Evolutionary conservation across 345 rosid species (phyloP).

Genomic region (Euphorbia pulcherrima): DNA sequence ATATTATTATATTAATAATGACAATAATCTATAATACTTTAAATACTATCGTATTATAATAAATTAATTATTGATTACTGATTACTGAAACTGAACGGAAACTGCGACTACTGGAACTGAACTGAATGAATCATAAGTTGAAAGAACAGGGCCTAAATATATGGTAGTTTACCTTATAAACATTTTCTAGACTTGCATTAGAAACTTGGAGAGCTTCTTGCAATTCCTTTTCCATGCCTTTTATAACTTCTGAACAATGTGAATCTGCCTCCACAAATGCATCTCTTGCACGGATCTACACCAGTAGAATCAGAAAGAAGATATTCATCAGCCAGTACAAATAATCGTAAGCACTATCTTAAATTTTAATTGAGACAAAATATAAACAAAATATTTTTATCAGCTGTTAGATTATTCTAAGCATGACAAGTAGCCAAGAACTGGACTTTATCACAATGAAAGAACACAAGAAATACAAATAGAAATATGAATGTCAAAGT

Average conservation of each 20-base stretch:
- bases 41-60: no score
- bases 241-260: slow-evolving; percentile 39
- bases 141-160: no score
- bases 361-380: no score
- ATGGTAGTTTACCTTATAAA: slow-evolving; percentile 18
- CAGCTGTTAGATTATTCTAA: no score
- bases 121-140: no score
- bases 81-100: no score
- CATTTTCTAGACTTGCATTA: slow-evolving; percentile 27
- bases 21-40: no score
- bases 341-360: slow-evolving; percentile 1
- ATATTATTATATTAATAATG: no score
- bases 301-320: background rate
- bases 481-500: slow-evolving; percentile 13
- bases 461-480: background rate
- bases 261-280: slow-evolving; percentile 37
- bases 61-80: no score
- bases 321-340: background rate
- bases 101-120: no score
- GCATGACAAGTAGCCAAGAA: background rate
- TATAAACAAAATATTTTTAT: background rate
- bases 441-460: background rate
- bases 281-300: slow-evolving; percentile 32
- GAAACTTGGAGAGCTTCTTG: slow-evolving; percentile 33
- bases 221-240: slow-evolving; percentile 42